phyloP scores from a whole-genome alignment of 2,329 filamentous ascomycete species.

The Aureobasidium vineae region DNA sequence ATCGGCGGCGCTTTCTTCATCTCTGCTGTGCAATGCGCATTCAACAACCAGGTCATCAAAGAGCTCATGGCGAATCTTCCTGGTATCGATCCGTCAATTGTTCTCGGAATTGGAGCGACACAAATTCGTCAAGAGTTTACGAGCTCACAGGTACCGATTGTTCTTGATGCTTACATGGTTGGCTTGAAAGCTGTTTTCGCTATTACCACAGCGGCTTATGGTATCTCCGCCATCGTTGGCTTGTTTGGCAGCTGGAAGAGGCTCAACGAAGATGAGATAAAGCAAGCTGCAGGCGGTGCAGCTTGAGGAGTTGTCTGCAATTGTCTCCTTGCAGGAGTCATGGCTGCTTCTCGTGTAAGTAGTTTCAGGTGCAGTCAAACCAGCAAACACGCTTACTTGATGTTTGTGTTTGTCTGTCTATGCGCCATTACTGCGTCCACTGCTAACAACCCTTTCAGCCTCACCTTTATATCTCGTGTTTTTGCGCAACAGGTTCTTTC shows the following conservation, averaged over 20 bases:
- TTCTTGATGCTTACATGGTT: slow-evolving; percentile 40
- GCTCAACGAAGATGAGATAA: slow-evolving; percentile 17
- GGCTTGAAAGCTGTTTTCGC: slow-evolving; percentile 33
- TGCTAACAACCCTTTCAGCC: slow-evolving; percentile 2
- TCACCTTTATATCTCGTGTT: slow-evolving; percentile 2
- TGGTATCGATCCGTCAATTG: slow-evolving; percentile 36
- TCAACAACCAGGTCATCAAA: slow-evolving; percentile 44
- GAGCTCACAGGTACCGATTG: slow-evolving; percentile 33
- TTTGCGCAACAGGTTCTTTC: neutral
- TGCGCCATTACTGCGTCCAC: too few species aligned
- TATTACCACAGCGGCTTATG: slow-evolving; percentile 28
- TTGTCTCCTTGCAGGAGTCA: too few species aligned
- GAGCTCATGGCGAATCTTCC: slow-evolving; percentile 40
- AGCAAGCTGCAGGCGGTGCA: slow-evolving; percentile 5
- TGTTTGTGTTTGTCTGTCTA: too few species aligned
- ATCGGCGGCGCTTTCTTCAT: slow-evolving; percentile 47
- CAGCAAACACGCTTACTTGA: too few species aligned
- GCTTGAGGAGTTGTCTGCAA: neutral
- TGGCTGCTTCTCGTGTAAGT: too few species aligned
- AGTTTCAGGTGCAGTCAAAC: too few species aligned
- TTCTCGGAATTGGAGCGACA: slow-evolving; percentile 48
- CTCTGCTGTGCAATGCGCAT: slow-evolving; percentile 44
- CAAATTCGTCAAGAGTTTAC: slow-evolving; percentile 42
- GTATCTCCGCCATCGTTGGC: slow-evolving; percentile 28
- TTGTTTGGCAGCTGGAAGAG: slow-evolving; percentile 21